These are phyloP conservation scores for Bifiguratus adelaidae DNA, from an alignment of 192 early-diverging fungal species.

Conservation along the genomic window DNA sequence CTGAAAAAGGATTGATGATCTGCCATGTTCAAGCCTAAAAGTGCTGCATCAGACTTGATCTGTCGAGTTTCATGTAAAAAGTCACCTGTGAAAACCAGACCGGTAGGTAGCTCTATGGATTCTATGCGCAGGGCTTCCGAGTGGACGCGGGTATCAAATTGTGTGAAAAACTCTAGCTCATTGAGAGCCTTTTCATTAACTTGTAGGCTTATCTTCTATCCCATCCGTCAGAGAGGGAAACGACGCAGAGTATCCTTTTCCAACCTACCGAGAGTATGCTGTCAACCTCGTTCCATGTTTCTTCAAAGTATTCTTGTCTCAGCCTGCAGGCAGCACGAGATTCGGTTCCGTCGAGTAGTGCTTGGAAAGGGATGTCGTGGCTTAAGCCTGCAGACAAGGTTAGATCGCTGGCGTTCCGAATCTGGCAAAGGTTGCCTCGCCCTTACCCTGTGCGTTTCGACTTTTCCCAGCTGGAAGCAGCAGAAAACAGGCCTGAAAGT, in stretches of 20 bases:
- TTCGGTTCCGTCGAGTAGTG: constrained; percentile 46
- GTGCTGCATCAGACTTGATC: not conserved
- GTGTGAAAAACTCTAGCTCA: not conserved
- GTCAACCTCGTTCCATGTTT: constrained; percentile 41
- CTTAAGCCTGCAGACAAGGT: too few relatives aligned
- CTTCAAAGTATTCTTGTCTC: constrained; percentile 32
- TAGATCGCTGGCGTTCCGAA: too few relatives aligned
- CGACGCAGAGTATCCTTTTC: constrained; percentile 30
- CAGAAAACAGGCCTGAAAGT: too few relatives aligned
- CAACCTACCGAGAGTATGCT: constrained; percentile 25
- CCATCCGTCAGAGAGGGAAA: constrained; percentile 51
- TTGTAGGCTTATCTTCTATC: constrained; percentile 9
- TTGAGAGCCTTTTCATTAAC: not conserved
- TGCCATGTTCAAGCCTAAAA: constrained; percentile 53
- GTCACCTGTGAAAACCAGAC: constrained; percentile 56
- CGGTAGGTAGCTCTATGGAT: constrained; percentile 62
- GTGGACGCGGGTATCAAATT: constrained; percentile 6
- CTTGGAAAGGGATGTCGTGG: too few relatives aligned
- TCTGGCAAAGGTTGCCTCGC: too few relatives aligned
- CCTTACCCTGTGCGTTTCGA: too few relatives aligned
- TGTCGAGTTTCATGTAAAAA: not conserved
- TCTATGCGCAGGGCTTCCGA: constrained; percentile 36
- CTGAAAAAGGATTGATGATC: constrained; percentile 66
- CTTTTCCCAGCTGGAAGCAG: too few relatives aligned
- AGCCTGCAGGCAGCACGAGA: constrained; percentile 30